These are phyloP conservation scores for Graphium sp. DNA, from an alignment of 2,329 filamentous ascomycete species.

Conservation along the genomic window DNA sequence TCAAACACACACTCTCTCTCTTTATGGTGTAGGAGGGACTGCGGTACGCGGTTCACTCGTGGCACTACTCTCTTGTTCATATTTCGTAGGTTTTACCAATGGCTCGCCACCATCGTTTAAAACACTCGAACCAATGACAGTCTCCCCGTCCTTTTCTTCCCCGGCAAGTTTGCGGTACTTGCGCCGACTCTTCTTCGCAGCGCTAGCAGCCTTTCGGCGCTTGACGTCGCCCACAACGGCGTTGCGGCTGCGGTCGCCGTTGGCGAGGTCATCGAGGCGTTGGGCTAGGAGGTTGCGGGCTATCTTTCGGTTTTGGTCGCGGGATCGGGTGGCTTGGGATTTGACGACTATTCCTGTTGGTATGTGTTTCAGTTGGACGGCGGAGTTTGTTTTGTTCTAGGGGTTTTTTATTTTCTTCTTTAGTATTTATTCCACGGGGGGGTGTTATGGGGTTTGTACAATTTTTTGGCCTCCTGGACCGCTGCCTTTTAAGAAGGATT, in stretches of 20 bases:
- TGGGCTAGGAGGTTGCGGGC: conserved; percentile 65
- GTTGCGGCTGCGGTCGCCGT: conserved; percentile 52
- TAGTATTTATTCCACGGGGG: too few species aligned
- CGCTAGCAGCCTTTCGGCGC: conserved; percentile 56
- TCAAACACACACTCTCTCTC: too few species aligned
- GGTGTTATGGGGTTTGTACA: conserved; percentile 23
- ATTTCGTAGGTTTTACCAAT: too few species aligned
- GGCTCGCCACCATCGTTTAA: too few species aligned
- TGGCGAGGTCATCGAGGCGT: conserved; percentile 52
- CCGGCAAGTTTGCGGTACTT: conserved; percentile 55
- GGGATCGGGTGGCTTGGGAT: conserved; percentile 77
- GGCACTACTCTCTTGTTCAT: too few species aligned
- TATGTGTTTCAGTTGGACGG: conserved; percentile 80
- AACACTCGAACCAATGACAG: conserved; percentile 1
- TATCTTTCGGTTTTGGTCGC: conserved; percentile 72
- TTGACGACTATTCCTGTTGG: conserved; percentile 90
- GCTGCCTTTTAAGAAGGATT: conserved; percentile 76
- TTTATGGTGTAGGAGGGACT: too few species aligned
- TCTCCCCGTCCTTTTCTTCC: conserved; percentile 25
- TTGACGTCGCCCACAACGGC: conserved; percentile 46
- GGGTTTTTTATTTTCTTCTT: too few species aligned
- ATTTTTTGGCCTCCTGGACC: conserved; percentile 96
- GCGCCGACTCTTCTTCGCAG: conserved; percentile 63
- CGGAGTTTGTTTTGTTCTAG: conserved; percentile 90
- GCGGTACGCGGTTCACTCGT: too few species aligned